Conservation (phyloP, 139 green algal genomes). For the Nannochloris sp. region DNA sequence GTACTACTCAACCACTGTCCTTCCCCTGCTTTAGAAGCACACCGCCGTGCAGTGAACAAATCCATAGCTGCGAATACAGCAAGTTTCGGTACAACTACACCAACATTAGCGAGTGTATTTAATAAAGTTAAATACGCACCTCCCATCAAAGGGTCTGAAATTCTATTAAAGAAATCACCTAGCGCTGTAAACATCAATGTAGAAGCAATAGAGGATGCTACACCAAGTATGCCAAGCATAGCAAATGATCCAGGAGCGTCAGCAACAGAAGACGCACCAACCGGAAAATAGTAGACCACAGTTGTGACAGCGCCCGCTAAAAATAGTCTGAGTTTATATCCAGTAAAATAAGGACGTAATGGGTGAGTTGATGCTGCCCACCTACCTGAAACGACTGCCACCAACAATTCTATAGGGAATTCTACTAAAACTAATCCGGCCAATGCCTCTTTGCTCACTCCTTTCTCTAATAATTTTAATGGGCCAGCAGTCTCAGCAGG, state of each 20-base stretch:
- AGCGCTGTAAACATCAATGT: constrained; percentile 87
- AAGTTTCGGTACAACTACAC: constrained; percentile 68
- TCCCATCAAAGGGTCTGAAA: constrained; percentile 64
- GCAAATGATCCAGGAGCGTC: constrained; percentile 40
- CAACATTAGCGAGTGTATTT: constrained; percentile 94
- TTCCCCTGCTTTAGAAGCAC: background rate
- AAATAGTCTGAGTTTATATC: constrained; percentile 50
- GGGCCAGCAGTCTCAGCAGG: constrained; percentile 53
- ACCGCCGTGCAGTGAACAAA: constrained; percentile 22
- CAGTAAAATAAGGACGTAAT: constrained; percentile 62
- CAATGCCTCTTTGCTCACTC: constrained; percentile 74
- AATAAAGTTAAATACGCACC: constrained; percentile 91
- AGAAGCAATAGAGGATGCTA: constrained; percentile 63
- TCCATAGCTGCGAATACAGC: constrained; percentile 56
- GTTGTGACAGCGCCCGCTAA: constrained; percentile 34
- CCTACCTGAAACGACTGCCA: constrained; percentile 72
- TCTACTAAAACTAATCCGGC: constrained; percentile 66
- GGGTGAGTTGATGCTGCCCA: constrained; percentile 41
- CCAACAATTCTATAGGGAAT: constrained; percentile 77
- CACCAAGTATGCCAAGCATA: constrained; percentile 34
- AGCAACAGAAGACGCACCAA: constrained; percentile 28
- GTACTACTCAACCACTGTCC: background rate
- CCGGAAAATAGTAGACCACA: constrained; percentile 23
- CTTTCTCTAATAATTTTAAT: constrained; percentile 89
- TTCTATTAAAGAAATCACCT: constrained; percentile 73